Percentiles rank a stretch among this genome's conserved stretches.
These are phyloP conservation scores for Mrakiaceae sp. DNA, from an alignment of 1,284 basidiomycete species.

Conservation along the genomic window DNA sequence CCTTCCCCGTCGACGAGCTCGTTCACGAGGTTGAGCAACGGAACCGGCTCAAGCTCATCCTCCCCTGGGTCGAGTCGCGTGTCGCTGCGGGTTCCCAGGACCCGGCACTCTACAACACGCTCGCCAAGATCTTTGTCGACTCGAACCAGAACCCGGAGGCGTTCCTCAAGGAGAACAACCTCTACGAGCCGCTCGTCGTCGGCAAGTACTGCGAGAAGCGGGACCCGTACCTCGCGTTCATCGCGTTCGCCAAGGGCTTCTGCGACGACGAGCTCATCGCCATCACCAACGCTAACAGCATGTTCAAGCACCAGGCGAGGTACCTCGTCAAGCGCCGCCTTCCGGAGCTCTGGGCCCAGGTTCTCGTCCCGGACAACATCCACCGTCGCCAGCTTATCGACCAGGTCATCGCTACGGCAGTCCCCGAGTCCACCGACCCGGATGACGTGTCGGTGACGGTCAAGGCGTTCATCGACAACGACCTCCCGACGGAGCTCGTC, in stretches of 20 bases:
- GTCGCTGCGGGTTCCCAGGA: constrained; percentile 89
- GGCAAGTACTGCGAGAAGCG: constrained; percentile 99
- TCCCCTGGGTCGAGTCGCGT: constrained; percentile 91
- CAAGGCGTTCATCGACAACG: constrained; percentile 96
- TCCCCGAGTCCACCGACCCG: constrained; percentile 95
- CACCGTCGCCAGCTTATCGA: constrained; percentile 91
- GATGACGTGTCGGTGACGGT: constrained; percentile 98
- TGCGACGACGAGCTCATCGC: constrained; percentile 96
- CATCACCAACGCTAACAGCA: constrained; percentile 98
- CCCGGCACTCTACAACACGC: constrained; percentile 84
- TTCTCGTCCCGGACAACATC: constrained; percentile 78
- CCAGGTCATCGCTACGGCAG: constrained; percentile 86
- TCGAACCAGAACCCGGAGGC: constrained; percentile 96
- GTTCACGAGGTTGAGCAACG: constrained; percentile 95
- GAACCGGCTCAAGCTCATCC: constrained; percentile 90
- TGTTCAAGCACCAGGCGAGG: constrained; percentile 99
- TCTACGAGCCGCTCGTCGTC: constrained; percentile 91
- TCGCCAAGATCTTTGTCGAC: constrained; percentile 98
- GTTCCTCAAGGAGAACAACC: constrained; percentile 97
- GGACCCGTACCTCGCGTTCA: constrained; percentile 97
- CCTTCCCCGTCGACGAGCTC: constrained; percentile 95
- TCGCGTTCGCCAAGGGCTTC: constrained; percentile 98
- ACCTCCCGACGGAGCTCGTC: constrained; percentile 93
- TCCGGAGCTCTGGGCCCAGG: constrained; percentile 93
- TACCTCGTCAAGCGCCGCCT: constrained; percentile 96